Evolutionary conservation across 306 rosid genomes (phyloP).

Genomic region (Vigna mungo): DNA sequence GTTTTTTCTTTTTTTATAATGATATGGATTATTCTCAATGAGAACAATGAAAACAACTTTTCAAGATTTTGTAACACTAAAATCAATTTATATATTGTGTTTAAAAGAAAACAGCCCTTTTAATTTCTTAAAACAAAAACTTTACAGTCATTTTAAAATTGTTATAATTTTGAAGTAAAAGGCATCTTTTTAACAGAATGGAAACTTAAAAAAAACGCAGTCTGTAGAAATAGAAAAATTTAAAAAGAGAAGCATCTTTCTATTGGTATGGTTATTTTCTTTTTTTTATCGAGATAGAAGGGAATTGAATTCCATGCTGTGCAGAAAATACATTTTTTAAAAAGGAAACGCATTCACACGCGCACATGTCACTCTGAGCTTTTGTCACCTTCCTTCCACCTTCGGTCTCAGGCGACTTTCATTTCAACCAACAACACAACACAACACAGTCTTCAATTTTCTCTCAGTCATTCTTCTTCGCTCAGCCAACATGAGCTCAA

Average conservation of each 20-base stretch:
- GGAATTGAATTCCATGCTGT: conserved; percentile 25
- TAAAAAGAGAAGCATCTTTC: conserved; percentile 3
- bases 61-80: neutral
- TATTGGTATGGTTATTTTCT: neutral
- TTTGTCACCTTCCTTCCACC: neutral
- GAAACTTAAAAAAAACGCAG: neutral
- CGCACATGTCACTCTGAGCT: neutral
- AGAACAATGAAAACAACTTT: neutral
- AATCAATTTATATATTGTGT: neutral
- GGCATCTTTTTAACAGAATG: neutral
- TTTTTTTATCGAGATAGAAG: neutral
- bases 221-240: neutral
- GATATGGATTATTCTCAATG: too few relatives aligned
- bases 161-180: neutral
- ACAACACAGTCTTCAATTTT: neutral
- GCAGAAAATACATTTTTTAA: neutral
- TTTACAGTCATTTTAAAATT: too few relatives aligned
- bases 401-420: neutral
- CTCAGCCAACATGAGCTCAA: conserved; percentile 65
- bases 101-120: neutral
- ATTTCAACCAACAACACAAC: neutral
- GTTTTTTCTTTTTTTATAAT: too few relatives aligned
- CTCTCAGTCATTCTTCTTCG: neutral
- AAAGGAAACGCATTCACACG: conserved; percentile 1
- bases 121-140: too few relatives aligned